Base-by-base conservation (phyloP, 257 asterid species). In the Nicotiana otophora region DNA sequence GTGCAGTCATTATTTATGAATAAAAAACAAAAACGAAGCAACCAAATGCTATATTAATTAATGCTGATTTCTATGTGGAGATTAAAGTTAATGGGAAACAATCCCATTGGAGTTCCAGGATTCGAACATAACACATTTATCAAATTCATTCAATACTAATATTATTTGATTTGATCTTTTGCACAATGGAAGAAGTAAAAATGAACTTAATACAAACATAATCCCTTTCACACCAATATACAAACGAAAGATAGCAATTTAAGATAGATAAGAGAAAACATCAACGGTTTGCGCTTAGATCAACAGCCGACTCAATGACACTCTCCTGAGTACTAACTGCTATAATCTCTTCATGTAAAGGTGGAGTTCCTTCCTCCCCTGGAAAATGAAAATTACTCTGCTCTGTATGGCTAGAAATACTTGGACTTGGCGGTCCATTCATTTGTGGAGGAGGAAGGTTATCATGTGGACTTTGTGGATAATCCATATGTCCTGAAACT, bases 381-480 rank as follows among this genome's bases (percentile, higher is more conserved):
- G 78, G 60, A 34, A 72, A 54, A 58, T 82, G 26, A 12, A 20
- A 1, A 51, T 33, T 33, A 34, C 57, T 72, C 60, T 84, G 85
- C 16, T 54, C 88, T 7, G 82, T 77, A 51, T 88, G 88, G 53
- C 81, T 86, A 26, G 89, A 69, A 20, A 77, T 17, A 55, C n/a
- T 60, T 2, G 93, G 90, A 65, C 91, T 92, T 12, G 91, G 85
- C 2, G 89, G 88, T 12, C 75, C 65, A 20, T 15, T 55, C n/a
- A 58, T 81, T 16, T 20, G 62, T 8, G 86, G 84, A 8, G 86
- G 74, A 78, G 55, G 16, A 19, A 17, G 23, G 28, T 10, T 76
- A 46, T 82, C 68, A 12, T 46, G 60, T 51, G 90, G 91, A 61
- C 51, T 63, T 6, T 46, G 60, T 51, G 90, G 91, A 61, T 42